Base-by-base conservation (phyloP, 1,284 basidiomycete species). In the Leccinum ponderosum region DNA sequence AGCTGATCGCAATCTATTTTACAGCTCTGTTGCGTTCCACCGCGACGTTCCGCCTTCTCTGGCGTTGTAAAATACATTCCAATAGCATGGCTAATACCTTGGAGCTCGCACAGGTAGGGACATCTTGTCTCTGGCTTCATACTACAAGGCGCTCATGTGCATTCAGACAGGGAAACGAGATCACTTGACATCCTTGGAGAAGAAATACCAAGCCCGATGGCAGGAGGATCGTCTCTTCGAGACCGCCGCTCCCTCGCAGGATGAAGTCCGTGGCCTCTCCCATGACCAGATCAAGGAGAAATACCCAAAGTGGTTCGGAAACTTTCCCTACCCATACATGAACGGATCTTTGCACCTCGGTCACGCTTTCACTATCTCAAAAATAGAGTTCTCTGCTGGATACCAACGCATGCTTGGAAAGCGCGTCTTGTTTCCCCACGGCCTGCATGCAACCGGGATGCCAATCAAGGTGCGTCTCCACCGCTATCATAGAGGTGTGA, bases 281-380 rank as follows among this genome's bases (percentile, higher is more conserved):
- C 77, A 79, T 31, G 81, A 81, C n/a, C 77, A 91, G 69, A 77
- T 92, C 69, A 81, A 80, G 58, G 79, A 88, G 67, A 89, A 90
- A 78, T 87, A 87, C 75, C 96, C 95, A 37, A 99, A 98, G 80
- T 98, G 95, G 94, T 93, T 98, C 72, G 96, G 95, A 60, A 98
- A 89, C 76, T 96, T 93, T 76, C 95, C 97, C 29, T 97, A 84
- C 79, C 93, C 95, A 2, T 99, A 99, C 83, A 98, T 98, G 95
- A 99, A 99, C 75, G 97, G 97, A 55, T 93, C 91, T 65, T 84
- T 99, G 68, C 97, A 99, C 77, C 83, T 99, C 37, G 97, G 97
- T 48, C 97, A 99, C 78, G 97, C 93, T 0, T 99, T 99, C 79
- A 97, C 96, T 48, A 94, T 99, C 76, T 96, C 94, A 64, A 99